Evolutionary conservation across 1,284 basidiomycete species (phyloP).

Genomic region (Caloboletus firmus): DNA sequence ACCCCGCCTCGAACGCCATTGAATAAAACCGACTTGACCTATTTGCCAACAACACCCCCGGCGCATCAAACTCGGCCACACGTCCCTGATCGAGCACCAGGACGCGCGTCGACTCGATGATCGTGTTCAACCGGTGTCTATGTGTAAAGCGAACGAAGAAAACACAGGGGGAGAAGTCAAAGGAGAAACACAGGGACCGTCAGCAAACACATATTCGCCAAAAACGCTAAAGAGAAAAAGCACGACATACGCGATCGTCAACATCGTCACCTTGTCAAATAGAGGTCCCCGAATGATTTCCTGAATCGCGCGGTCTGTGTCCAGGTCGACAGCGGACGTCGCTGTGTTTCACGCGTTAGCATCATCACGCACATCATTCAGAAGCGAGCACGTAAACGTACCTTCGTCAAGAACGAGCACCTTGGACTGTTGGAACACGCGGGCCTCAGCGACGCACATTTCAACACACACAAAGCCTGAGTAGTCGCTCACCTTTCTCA

Average conservation of each 20-base stretch:
- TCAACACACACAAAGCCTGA: neutral
- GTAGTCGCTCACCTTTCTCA: slow-evolving; percentile 52
- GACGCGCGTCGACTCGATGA: slow-evolving; percentile 83
- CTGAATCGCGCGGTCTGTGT: slow-evolving; percentile 87
- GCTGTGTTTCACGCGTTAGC: slow-evolving; percentile 41
- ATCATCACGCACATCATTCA: neutral
- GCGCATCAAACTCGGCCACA: slow-evolving; percentile 38
- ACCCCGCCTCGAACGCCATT: slow-evolving; percentile 36
- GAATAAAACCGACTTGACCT: slow-evolving; percentile 24
- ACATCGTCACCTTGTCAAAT: slow-evolving; percentile 72
- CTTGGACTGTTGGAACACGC: slow-evolving; percentile 52
- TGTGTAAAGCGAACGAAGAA: neutral
- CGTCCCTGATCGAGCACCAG: slow-evolving; percentile 81
- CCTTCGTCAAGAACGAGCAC: slow-evolving; percentile 92
- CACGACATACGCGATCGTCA: slow-evolving; percentile 73
- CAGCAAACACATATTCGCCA: no score
- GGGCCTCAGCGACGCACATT: neutral
- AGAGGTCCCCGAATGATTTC: slow-evolving; percentile 73
- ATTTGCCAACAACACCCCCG: slow-evolving; percentile 26
- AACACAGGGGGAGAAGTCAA: no score
- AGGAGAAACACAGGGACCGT: neutral
- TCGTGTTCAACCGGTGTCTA: slow-evolving; percentile 88
- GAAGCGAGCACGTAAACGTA: slow-evolving; percentile 19
- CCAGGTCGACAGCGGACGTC: slow-evolving; percentile 83
- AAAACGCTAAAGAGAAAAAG: neutral